Percentiles rank a stretch among this genome's conserved stretches.
These are phyloP conservation scores for Stagonosporopsis vannaccii DNA, from an alignment of 2,329 filamentous ascomycete genomes.

Conservation along the genomic window DNA sequence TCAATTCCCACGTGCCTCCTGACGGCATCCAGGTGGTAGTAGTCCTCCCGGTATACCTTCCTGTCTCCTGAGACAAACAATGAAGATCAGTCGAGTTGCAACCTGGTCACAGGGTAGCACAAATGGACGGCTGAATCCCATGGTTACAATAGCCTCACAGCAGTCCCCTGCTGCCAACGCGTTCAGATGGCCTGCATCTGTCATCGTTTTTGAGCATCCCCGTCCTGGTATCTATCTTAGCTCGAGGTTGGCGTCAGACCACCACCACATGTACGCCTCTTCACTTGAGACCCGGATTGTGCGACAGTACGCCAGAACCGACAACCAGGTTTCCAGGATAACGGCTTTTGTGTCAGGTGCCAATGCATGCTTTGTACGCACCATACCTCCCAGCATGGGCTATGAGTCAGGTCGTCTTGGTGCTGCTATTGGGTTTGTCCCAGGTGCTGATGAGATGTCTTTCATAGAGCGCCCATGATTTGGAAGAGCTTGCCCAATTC, in stretches of 20 bases:
- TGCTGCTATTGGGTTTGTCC: slow-evolving; percentile 21
- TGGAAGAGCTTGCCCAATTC: slow-evolving; percentile 4
- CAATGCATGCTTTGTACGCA: slow-evolving; percentile 37
- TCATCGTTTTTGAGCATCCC: slow-evolving; percentile 11
- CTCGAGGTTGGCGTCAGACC: slow-evolving; percentile 23
- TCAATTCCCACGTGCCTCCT: background rate
- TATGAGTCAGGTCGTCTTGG: slow-evolving; percentile 14
- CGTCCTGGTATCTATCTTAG: slow-evolving; percentile 11
- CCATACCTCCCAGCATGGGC: slow-evolving; percentile 14
- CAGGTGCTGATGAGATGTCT: slow-evolving; percentile 15
- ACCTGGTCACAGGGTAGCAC: slow-evolving; percentile 34
- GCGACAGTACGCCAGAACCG: slow-evolving; percentile 40
- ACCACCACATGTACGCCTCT: slow-evolving; percentile 38
- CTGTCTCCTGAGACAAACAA: slow-evolving; percentile 24
- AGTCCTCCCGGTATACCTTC: slow-evolving; percentile 8
- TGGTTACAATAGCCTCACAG: slow-evolving; percentile 17
- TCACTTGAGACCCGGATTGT: slow-evolving; percentile 31
- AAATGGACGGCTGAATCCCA: slow-evolving; percentile 24
- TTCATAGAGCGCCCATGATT: slow-evolving; percentile 4
- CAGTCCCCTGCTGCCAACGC: slow-evolving; percentile 6
- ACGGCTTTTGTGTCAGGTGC: slow-evolving; percentile 44
- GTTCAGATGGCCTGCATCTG: slow-evolving; percentile 8
- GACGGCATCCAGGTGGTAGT: background rate
- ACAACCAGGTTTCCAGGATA: slow-evolving; percentile 43
- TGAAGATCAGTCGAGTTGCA: slow-evolving; percentile 18